phyloP scores from a whole-genome alignment of 768 basidiomycete genomes.

The Suillus subluteus region DNA sequence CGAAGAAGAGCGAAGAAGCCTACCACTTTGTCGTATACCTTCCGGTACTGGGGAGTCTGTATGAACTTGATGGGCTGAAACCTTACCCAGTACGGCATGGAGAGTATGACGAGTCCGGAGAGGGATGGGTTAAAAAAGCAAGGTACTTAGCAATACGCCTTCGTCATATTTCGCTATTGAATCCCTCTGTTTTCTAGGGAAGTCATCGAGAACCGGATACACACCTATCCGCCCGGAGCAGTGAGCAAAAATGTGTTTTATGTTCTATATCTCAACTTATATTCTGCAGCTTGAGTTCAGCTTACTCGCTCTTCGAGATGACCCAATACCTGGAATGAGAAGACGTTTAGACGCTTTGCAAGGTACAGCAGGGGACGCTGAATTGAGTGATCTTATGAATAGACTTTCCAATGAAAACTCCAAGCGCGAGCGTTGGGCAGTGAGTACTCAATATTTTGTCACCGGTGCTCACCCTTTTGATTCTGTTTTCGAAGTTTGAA shows the following conservation, averaged over 20 bases:
- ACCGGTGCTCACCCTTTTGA: slow-evolving; percentile 10
- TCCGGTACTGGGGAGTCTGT: slow-evolving; percentile 80
- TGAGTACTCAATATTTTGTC: slow-evolving; percentile 43
- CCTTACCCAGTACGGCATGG: slow-evolving; percentile 80
- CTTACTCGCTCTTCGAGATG: slow-evolving; percentile 83
- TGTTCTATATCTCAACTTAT: slow-evolving; percentile 15
- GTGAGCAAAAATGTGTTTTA: slow-evolving; percentile 48
- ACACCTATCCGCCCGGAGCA: slow-evolving; percentile 86
- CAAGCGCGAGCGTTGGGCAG: slow-evolving; percentile 82
- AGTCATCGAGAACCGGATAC: slow-evolving; percentile 87
- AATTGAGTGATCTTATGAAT: slow-evolving; percentile 56
- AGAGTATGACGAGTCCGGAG: slow-evolving; percentile 62
- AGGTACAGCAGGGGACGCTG: slow-evolving; percentile 42
- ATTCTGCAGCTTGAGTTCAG: slow-evolving; percentile 82
- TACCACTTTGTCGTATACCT: slow-evolving; percentile 98
- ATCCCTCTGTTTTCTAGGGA: slow-evolving; percentile 49
- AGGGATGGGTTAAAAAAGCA: slow-evolving; percentile 85
- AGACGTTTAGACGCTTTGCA: slow-evolving; percentile 56
- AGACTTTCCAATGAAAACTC: slow-evolving; percentile 68
- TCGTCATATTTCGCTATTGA: slow-evolving; percentile 15
- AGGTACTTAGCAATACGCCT: slow-evolving; percentile 47
- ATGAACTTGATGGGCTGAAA: slow-evolving; percentile 94
- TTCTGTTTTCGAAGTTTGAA: slow-evolving; percentile 62
- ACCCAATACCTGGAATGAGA: slow-evolving; percentile 74
- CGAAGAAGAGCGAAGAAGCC: slow-evolving; percentile 76